These are phyloP conservation scores for Gossypioides kirkii DNA, from an alignment of 345 rosid species.

Conservation along the genomic window DNA sequence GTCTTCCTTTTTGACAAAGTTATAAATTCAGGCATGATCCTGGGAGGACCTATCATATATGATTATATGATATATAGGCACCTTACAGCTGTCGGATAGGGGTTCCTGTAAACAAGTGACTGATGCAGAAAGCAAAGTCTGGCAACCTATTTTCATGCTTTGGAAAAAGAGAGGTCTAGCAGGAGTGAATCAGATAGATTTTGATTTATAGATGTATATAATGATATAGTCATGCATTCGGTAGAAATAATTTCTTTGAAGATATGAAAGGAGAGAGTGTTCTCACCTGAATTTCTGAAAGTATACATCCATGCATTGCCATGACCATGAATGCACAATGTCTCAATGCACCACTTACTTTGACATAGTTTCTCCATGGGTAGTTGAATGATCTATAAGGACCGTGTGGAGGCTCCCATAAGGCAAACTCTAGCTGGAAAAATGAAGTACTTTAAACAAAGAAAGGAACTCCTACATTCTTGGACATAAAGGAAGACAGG, in stretches of 20 bases:
- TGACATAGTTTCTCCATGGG: constrained; percentile 75
- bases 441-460: neutral
- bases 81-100: neutral
- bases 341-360: constrained; percentile 78
- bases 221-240: neutral
- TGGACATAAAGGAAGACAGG: neutral
- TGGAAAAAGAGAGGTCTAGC: neutral
- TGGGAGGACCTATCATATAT: neutral
- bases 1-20: neutral
- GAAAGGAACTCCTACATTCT: constrained; percentile 4
- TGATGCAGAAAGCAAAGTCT: neutral
- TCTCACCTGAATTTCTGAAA: constrained; percentile 82
- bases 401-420: constrained; percentile 97
- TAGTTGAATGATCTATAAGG: constrained; percentile 60
- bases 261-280: neutral
- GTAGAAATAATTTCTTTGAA: neutral
- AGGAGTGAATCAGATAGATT: neutral
- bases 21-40: neutral
- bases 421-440: constrained; percentile 64
- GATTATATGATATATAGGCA: neutral
- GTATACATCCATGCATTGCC: constrained; percentile 95
- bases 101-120: neutral
- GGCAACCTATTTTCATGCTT: neutral
- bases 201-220: neutral
- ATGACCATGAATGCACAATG: constrained; percentile 94